Evolutionary conservation across 2,329 filamentous ascomycete genomes (phyloP).

Genomic region (Didymella keratinophila): DNA sequence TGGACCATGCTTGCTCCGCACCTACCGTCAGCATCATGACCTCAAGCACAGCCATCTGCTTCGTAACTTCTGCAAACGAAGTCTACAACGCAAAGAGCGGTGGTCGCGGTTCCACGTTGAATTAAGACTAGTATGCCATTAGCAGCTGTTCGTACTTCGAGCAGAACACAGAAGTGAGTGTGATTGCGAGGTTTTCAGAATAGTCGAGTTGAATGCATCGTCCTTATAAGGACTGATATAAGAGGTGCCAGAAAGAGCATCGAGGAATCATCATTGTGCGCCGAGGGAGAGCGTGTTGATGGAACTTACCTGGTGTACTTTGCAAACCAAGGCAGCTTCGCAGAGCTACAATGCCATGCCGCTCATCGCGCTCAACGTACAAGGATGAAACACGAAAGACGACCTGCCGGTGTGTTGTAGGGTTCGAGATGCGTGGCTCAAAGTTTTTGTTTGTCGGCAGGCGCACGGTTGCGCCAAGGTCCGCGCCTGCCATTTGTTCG

Average conservation of each 20-base stretch:
- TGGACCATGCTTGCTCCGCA: no score
- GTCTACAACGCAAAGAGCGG: constrained; percentile 20
- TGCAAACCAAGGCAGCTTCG: no score
- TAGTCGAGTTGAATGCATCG: constrained; percentile 49
- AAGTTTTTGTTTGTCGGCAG: constrained; percentile 15
- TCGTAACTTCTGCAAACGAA: constrained; percentile 3
- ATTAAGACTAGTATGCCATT: constrained; percentile 2
- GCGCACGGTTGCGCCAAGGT: not conserved
- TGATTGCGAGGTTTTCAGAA: constrained; percentile 38
- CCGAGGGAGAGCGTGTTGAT: not conserved
- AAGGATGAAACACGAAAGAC: not conserved
- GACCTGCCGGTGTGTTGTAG: constrained; percentile 6
- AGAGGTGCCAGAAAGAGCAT: constrained; percentile 83
- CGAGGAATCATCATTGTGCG: constrained; percentile 32
- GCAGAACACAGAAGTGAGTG: not conserved
- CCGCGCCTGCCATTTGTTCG: constrained; percentile 11
- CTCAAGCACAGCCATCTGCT: constrained; percentile 9
- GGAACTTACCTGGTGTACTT: constrained; percentile 3
- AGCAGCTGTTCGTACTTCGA: not conserved
- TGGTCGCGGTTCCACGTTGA: not conserved
- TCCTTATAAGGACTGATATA: constrained; percentile 57
- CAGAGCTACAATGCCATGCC: not conserved
- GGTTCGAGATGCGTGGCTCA: constrained; percentile 4
- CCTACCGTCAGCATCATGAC: not conserved
- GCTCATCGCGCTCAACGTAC: not conserved